These are phyloP conservation scores for Monosporascus sp. DNA, from an alignment of 2,329 filamentous ascomycete genomes.

Conservation along the genomic window DNA sequence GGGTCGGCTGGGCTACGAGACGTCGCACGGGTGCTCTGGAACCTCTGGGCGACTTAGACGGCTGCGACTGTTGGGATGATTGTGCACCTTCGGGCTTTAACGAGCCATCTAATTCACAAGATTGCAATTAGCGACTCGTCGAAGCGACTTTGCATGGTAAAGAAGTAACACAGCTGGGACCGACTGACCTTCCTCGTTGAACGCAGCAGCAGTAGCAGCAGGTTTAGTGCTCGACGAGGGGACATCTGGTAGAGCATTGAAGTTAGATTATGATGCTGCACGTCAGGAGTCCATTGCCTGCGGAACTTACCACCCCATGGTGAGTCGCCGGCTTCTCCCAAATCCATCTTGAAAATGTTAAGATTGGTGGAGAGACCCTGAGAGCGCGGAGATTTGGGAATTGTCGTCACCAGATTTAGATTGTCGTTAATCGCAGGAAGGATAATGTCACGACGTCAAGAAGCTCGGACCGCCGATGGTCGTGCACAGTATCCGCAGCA, in stretches of 20 bases:
- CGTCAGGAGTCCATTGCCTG: not conserved
- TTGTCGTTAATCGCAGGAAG: not conserved
- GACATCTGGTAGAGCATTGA: conserved; percentile 28
- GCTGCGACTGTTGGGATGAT: conserved; percentile 24
- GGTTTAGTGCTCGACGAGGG: conserved; percentile 30
- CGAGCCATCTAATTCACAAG: conserved; percentile 10
- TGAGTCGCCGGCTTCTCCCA: conserved; percentile 37
- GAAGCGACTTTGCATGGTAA: not conserved
- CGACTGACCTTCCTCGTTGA: conserved; percentile 19
- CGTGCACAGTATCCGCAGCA: no score
- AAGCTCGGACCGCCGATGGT: conserved; percentile 2
- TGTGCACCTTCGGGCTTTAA: conserved; percentile 21
- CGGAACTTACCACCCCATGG: conserved; percentile 36
- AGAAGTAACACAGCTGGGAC: not conserved
- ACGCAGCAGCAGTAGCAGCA: conserved; percentile 9
- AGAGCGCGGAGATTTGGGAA: not conserved
- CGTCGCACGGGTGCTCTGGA: conserved; percentile 40
- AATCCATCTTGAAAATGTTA: conserved; percentile 30
- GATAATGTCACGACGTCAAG: not conserved
- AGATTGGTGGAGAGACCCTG: conserved; percentile 2
- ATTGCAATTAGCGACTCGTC: conserved; percentile 7
- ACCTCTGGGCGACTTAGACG: conserved; percentile 23
- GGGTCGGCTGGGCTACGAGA: conserved; percentile 69
- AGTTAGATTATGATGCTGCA: not conserved
- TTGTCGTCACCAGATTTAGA: conserved; percentile 1